phyloP scores from a whole-genome alignment of 2,329 filamentous ascomycete species.

The Emmonsiellopsis sp. region DNA sequence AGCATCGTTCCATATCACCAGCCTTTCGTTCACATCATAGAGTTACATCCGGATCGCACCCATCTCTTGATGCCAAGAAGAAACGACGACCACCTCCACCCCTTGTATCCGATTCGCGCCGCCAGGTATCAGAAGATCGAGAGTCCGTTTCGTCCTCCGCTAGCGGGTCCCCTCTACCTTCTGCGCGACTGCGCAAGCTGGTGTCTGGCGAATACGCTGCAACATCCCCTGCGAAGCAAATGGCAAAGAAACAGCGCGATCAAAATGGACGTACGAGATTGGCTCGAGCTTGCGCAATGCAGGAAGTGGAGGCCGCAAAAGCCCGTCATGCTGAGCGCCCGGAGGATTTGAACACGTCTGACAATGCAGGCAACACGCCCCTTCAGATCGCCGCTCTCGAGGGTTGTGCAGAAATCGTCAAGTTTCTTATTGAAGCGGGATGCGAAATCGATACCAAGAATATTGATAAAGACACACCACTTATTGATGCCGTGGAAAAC shows the following conservation, averaged over 20 bases:
- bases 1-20: constrained; percentile 29
- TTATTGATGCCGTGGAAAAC: constrained; percentile 95
- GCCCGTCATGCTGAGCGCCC: constrained; percentile 67
- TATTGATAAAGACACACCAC: constrained; percentile 77
- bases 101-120: constrained; percentile 30
- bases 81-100: constrained; percentile 32
- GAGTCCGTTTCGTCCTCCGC: constrained; percentile 36
- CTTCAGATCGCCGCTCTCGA: constrained; percentile 87
- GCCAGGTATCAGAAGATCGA: constrained; percentile 39
- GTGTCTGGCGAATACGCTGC: constrained; percentile 35
- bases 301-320: constrained; percentile 71
- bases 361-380: constrained; percentile 94
- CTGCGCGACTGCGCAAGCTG: constrained; percentile 32
- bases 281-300: constrained; percentile 80
- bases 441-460: constrained; percentile 76
- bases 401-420: constrained; percentile 78
- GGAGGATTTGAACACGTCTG: constrained; percentile 78
- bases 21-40: constrained; percentile 28
- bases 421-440: constrained; percentile 72
- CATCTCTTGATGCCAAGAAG: constrained; percentile 12
- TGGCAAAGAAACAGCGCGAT: constrained; percentile 78
- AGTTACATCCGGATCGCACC: constrained; percentile 24
- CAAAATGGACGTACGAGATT: constrained; percentile 85
- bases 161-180: constrained; percentile 35
- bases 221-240: constrained; percentile 59